These are phyloP conservation scores for Spathaspora arborariae DNA, from an alignment of 805 yeast genomes.

Conservation along the genomic window DNA sequence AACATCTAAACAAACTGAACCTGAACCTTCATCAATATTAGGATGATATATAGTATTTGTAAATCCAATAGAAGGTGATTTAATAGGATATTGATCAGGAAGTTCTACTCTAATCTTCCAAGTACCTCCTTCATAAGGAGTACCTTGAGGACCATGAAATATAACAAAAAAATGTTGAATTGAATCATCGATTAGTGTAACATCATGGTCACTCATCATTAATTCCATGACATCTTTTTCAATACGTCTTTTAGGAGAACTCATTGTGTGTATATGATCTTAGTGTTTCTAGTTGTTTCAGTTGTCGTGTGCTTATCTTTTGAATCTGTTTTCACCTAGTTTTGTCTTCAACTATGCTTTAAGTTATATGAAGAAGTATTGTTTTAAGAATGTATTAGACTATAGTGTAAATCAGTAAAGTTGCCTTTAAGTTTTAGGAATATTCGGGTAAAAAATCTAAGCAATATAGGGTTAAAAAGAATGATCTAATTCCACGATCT, in stretches of 20 bases:
- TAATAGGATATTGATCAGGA: constrained; percentile 94
- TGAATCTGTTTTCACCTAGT: not conserved
- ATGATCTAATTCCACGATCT: not conserved
- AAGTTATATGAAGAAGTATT: no score
- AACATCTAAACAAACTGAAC: constrained; percentile 93
- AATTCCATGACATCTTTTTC: constrained; percentile 96
- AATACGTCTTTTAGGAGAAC: constrained; percentile 73
- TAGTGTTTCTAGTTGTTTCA: constrained; percentile 5
- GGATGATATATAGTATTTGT: constrained; percentile 92
- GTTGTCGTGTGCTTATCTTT: constrained; percentile 1
- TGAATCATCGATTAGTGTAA: constrained; percentile 68
- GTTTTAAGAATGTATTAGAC: no score
- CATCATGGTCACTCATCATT: constrained; percentile 93
- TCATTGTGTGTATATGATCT: constrained; percentile 22
- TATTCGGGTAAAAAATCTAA: not conserved
- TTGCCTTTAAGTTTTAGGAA: not conserved
- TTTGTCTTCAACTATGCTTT: not conserved
- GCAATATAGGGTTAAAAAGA: not conserved
- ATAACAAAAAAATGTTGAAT: constrained; percentile 82
- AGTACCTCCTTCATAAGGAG: constrained; percentile 85
- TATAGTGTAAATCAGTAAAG: not conserved
- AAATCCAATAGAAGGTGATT: constrained; percentile 94
- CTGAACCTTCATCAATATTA: constrained; percentile 85
- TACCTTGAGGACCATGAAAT: constrained; percentile 74
- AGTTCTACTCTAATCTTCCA: constrained; percentile 92